Evolutionary conservation across 768 basidiomycete species (phyloP).

Genomic region (Serendipita sp.): DNA sequence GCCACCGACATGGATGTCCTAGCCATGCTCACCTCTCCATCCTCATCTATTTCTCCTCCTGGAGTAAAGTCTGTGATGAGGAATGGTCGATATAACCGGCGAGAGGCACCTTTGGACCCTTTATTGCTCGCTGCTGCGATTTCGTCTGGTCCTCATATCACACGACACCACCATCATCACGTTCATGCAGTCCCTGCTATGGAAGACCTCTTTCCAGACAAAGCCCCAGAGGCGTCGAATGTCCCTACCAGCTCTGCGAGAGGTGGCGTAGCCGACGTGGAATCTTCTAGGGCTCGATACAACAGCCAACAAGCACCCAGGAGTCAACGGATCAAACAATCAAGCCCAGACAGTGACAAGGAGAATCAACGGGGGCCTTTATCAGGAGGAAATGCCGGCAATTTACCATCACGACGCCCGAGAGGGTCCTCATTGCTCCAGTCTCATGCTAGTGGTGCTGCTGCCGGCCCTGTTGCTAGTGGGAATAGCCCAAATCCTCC

Average conservation of each 20-base stretch:
- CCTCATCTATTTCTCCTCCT: neutral
- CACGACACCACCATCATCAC: slow-evolving; percentile 75
- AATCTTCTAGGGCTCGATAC: slow-evolving; percentile 32
- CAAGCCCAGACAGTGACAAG: neutral
- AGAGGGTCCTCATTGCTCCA: neutral
- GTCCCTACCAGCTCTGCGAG: slow-evolving; percentile 38
- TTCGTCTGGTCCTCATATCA: slow-evolving; percentile 59
- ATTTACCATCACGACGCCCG: neutral
- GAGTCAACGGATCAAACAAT: slow-evolving; percentile 31
- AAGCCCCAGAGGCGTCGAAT: slow-evolving; percentile 32
- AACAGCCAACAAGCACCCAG: slow-evolving; percentile 64
- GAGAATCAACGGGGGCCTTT: slow-evolving; percentile 7
- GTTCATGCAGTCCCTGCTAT: neutral
- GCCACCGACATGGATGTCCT: neutral
- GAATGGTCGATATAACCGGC: slow-evolving; percentile 28
- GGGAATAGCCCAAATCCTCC: slow-evolving; percentile 16
- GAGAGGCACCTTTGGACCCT: slow-evolving; percentile 64
- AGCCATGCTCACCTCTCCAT: neutral
- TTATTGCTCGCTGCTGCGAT: slow-evolving; percentile 61
- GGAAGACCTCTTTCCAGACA: slow-evolving; percentile 21
- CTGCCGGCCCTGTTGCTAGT: slow-evolving; percentile 6
- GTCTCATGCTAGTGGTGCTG: neutral
- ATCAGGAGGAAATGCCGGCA: neutral
- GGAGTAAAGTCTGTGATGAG: neutral
- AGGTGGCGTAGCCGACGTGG: slow-evolving; percentile 31